Percentiles rank a stretch among this genome's conserved stretches.
Evolutionary conservation across 2,329 filamentous ascomycete genomes (phyloP).

Genomic region (Chlorencoelia australis): DNA sequence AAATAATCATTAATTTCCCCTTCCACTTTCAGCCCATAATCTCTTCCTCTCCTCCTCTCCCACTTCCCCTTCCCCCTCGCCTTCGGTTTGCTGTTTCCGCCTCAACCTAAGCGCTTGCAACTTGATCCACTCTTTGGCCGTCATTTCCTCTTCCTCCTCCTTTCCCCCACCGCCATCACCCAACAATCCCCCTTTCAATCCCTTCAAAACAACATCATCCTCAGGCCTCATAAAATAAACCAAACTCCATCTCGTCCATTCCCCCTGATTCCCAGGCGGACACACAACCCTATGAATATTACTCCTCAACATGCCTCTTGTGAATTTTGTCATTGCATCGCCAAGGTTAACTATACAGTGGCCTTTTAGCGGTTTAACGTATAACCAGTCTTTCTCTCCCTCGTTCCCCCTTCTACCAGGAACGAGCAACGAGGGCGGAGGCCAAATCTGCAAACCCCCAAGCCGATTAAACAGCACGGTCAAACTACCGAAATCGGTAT

Average conservation of each 20-base stretch:
- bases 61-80: too few species aligned
- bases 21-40: too few species aligned
- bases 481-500: conserved; percentile 32
- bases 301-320: conserved; percentile 25
- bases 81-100: too few species aligned
- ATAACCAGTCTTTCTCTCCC: conserved; percentile 35
- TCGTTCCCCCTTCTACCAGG: conserved; percentile 13
- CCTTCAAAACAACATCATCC: conserved; percentile 34
- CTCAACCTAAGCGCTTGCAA: conserved; percentile 18
- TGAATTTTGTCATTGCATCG: conserved; percentile 29
- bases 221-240: conserved; percentile 44
- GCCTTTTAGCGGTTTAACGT: conserved; percentile 27
- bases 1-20: too few species aligned
- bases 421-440: conserved; percentile 16
- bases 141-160: conserved; percentile 16
- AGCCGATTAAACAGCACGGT: conserved; percentile 32
- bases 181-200: conserved; percentile 35
- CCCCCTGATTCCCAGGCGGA: conserved; percentile 22
- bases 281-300: conserved; percentile 28
- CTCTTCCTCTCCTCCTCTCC: too few species aligned
- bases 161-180: conserved; percentile 31
- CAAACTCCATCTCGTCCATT: conserved; percentile 35
- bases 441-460: conserved; percentile 30
- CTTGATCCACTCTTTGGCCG: conserved; percentile 19
- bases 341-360: conserved; percentile 31